Evolutionary conservation across 768 basidiomycete genomes (phyloP).

Genomic region (Leccinum barrowsii): DNA sequence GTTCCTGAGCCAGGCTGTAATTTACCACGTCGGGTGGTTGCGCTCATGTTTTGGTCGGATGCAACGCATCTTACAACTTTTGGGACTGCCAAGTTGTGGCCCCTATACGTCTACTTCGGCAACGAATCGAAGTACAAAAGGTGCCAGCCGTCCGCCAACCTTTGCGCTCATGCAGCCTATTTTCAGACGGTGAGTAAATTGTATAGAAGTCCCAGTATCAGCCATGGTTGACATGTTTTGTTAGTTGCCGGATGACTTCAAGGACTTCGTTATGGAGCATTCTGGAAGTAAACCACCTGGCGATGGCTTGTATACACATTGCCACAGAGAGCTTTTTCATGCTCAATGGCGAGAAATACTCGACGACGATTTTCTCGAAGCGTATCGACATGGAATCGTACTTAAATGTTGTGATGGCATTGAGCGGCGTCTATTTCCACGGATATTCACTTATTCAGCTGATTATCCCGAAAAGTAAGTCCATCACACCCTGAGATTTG

Average conservation of each 20-base stretch:
- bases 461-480: not conserved
- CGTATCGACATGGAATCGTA: not conserved
- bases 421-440: not conserved
- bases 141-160: not conserved
- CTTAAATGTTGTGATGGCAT: not conserved
- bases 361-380: not conserved
- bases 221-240: not conserved
- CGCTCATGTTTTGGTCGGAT: not conserved
- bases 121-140: not conserved
- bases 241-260: not conserved
- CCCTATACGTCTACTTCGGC: too few species aligned
- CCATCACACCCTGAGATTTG: not conserved
- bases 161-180: not conserved
- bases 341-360: not conserved
- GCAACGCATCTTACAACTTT: not conserved
- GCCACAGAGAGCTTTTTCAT: not conserved
- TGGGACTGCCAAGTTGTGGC: too few species aligned
- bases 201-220: not conserved
- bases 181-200: not conserved
- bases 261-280: not conserved
- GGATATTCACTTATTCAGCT: not conserved
- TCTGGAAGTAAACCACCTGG: not conserved
- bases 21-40: not conserved
- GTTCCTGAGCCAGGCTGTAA: not conserved
- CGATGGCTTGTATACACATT: not conserved